Evolutionary conservation across 2,329 filamentous ascomycete genomes (phyloP).

Genomic region (Penicillium olsonii): DNA sequence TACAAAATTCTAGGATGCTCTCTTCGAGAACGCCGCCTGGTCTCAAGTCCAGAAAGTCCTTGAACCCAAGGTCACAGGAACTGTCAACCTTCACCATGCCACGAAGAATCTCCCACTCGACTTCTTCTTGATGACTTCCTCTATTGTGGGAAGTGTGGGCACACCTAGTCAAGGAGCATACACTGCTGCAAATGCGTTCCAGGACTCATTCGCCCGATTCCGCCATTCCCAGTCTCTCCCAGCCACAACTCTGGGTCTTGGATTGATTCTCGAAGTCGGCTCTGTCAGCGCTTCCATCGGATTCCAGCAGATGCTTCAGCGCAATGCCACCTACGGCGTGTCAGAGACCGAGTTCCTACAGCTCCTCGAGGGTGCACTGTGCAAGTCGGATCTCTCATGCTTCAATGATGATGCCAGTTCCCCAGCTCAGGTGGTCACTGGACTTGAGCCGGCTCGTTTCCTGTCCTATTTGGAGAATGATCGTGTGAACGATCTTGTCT

Average conservation of each 20-base stretch:
- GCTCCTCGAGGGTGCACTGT: no score
- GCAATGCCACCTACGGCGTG: no score
- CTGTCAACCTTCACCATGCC: background rate
- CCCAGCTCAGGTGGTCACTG: no score
- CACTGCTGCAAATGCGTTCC: background rate
- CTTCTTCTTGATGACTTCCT: background rate
- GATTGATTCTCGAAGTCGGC: background rate
- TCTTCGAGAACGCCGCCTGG: no score
- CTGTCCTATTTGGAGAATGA: no score
- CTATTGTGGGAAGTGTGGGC: background rate
- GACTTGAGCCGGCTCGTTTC: no score
- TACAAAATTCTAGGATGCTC: no score
- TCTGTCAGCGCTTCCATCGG: background rate
- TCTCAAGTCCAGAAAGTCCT: background rate
- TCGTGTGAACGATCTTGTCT: no score
- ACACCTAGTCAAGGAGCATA: background rate
- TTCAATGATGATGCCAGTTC: no score
- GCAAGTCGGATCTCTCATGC: no score
- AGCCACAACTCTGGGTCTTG: background rate
- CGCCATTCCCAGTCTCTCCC: background rate
- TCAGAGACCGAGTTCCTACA: no score
- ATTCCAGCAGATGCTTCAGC: no score
- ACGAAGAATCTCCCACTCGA: background rate
- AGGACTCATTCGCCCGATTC: background rate
- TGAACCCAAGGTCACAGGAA: background rate